phyloP scores from a whole-genome alignment of 2,329 filamentous ascomycete species.

The Exophiala sp. region DNA sequence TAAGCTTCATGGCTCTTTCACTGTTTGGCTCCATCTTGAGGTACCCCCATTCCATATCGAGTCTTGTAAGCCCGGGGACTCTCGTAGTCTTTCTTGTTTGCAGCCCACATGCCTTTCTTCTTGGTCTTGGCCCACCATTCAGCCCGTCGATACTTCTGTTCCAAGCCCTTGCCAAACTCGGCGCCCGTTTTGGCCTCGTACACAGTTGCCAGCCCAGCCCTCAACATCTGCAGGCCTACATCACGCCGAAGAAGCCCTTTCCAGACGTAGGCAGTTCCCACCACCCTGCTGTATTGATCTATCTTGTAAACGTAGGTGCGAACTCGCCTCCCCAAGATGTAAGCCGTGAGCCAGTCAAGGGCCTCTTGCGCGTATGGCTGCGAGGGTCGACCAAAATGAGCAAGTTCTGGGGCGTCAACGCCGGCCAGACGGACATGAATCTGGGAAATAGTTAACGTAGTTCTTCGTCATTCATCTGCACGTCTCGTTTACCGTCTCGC shows the following conservation, averaged over 20 bases:
- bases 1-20: background rate
- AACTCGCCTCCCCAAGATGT: conserved; percentile 66
- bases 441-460: conserved; percentile 32
- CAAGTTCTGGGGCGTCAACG: conserved; percentile 84
- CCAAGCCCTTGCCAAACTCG: conserved; percentile 72
- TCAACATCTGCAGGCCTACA: conserved; percentile 85
- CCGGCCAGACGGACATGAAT: conserved; percentile 86
- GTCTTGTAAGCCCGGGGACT: conserved; percentile 85
- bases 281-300: conserved; percentile 88
- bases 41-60: conserved; percentile 31
- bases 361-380: conserved; percentile 82
- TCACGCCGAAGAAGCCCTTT: conserved; percentile 63
- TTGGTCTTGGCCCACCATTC: conserved; percentile 56
- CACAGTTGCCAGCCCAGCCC: conserved; percentile 74
- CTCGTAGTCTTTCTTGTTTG: conserved; percentile 59
- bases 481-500: conserved; percentile 62
- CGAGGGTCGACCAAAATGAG: conserved; percentile 82
- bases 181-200: conserved; percentile 88
- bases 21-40: conserved; percentile 10
- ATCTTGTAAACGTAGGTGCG: conserved; percentile 74
- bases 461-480: background rate
- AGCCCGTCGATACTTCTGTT: conserved; percentile 44
- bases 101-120: conserved; percentile 69
- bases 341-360: conserved; percentile 68
- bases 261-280: conserved; percentile 71